Conservation (phyloP, 1,284 basidiomycete species). For the Leccinum pachyderme region DNA sequence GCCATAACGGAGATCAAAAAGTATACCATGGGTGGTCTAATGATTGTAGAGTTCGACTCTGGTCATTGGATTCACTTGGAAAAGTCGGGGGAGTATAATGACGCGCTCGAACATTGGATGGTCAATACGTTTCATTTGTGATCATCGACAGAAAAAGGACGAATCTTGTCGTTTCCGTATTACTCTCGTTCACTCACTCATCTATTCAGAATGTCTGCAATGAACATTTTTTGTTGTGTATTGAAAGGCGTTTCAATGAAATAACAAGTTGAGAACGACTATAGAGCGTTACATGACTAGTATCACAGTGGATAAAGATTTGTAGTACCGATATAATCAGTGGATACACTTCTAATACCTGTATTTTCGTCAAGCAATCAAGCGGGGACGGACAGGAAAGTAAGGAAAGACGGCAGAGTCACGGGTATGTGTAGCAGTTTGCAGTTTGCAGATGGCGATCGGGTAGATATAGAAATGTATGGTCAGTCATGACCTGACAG, state of each 20-base stretch:
- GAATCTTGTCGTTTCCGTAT: too few relatives aligned
- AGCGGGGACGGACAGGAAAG: background rate
- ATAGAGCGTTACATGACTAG: background rate
- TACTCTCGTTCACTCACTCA: too few relatives aligned
- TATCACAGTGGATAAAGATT: background rate
- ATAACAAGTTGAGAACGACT: background rate
- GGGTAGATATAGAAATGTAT: constrained; percentile 1
- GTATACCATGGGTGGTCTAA: constrained; percentile 28
- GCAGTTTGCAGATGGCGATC: constrained; percentile 3
- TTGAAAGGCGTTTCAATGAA: background rate
- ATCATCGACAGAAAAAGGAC: background rate
- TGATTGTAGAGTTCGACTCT: constrained; percentile 29
- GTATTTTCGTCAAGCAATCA: constrained; percentile 13
- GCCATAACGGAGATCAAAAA: constrained; percentile 25
- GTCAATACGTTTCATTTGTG: constrained; percentile 17
- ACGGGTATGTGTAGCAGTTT: constrained; percentile 9
- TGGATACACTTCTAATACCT: constrained; percentile 28
- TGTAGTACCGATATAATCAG: constrained; percentile 6
- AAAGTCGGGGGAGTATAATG: constrained; percentile 28
- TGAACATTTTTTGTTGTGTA: constrained; percentile 3
- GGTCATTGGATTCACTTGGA: constrained; percentile 35
- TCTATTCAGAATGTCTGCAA: background rate
- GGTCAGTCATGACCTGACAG: constrained; percentile 64
- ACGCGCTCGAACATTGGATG: constrained; percentile 32
- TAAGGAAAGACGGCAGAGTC: constrained; percentile 2